Conservation (phyloP, 2,329 filamentous ascomycete species). For the Pseudopithomyces maydicus region DNA sequence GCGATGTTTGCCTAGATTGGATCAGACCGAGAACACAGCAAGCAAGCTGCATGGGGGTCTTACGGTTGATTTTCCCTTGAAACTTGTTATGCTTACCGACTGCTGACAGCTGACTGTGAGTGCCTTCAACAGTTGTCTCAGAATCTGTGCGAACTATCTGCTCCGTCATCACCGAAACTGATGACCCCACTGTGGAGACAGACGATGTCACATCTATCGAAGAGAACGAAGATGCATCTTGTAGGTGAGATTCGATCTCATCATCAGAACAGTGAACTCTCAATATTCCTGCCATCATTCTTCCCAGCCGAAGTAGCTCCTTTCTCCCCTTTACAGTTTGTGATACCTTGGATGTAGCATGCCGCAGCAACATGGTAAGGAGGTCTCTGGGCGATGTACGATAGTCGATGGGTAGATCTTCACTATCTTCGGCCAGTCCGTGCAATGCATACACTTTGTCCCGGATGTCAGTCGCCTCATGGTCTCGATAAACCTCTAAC, state of each 20-base stretch:
- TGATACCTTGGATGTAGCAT: not conserved
- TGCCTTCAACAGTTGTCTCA: not conserved
- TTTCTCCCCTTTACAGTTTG: not conserved
- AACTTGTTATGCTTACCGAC: not conserved
- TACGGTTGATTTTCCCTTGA: not conserved
- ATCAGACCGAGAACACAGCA: not conserved
- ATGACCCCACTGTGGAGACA: not conserved
- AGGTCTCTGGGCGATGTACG: not conserved
- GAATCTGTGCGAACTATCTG: not conserved
- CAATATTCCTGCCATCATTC: not conserved
- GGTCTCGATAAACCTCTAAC: not conserved
- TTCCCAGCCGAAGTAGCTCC: not conserved
- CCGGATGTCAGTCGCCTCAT: conserved; percentile 4
- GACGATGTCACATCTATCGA: not conserved
- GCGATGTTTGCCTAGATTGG: not conserved
- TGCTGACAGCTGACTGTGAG: not conserved
- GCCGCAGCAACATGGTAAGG: not conserved
- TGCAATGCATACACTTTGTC: conserved; percentile 6
- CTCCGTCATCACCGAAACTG: not conserved
- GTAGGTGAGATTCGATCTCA: not conserved
- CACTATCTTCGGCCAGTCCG: not conserved
- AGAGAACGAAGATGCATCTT: not conserved
- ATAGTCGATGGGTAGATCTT: conserved; percentile 3
- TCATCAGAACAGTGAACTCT: not conserved
- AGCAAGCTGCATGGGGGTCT: not conserved